Evolutionary conservation across 1,284 basidiomycete species (phyloP).

Genomic region (Cutaneotrichosporon sp.): DNA sequence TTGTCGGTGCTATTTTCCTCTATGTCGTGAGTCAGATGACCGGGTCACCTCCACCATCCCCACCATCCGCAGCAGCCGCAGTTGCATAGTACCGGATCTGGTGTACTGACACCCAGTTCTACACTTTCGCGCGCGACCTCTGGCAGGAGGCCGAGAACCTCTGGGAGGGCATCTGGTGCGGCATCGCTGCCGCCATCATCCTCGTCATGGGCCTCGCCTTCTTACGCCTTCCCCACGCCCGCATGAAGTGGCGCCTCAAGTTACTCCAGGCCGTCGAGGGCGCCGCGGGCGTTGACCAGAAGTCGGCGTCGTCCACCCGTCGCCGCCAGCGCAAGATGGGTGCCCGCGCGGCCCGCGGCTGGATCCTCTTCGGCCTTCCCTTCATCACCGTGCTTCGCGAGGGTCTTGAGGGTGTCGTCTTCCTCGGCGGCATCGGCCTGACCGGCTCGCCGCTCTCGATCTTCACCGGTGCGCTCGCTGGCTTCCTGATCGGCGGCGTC

Average conservation of each 20-base stretch:
- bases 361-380: constrained; percentile 76
- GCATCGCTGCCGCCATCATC: constrained; percentile 62
- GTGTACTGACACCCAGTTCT: constrained; percentile 42
- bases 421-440: constrained; percentile 71
- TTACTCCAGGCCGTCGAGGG: constrained; percentile 71
- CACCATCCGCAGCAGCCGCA: background rate
- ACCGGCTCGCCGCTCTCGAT: constrained; percentile 58
- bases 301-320: background rate
- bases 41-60: background rate
- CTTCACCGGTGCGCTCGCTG: constrained; percentile 62
- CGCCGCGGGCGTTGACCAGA: constrained; percentile 15
- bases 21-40: constrained; percentile 45
- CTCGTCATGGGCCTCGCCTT: constrained; percentile 70
- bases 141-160: constrained; percentile 66
- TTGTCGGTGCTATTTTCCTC: constrained; percentile 60
- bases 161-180: constrained; percentile 68
- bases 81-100: background rate
- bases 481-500: constrained; percentile 68
- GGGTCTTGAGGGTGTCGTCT: constrained; percentile 85
- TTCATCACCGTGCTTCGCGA: constrained; percentile 85
- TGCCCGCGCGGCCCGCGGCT: constrained; percentile 24
- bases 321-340: constrained; percentile 18
- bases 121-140: constrained; percentile 56
- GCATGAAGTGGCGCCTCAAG: constrained; percentile 84
- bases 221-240: constrained; percentile 72